These are phyloP conservation scores for Brettanomyces nanus DNA, from an alignment of 805 yeast species.

Conservation along the genomic window DNA sequence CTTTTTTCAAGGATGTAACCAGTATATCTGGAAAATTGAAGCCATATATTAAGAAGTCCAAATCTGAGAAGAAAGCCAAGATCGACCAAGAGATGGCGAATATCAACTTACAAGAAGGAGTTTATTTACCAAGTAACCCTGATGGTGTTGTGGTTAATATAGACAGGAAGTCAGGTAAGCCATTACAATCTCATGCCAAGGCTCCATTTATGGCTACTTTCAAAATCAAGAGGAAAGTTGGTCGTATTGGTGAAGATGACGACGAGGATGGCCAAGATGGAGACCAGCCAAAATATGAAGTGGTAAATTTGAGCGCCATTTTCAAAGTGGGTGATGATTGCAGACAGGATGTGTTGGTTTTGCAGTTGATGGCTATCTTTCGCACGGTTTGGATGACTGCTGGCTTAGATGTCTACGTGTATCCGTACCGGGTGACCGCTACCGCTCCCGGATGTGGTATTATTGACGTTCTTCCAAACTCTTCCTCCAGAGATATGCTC, in stretches of 20 bases:
- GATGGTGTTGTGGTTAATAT: slow-evolving; percentile 92
- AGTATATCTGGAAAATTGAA: slow-evolving; percentile 89
- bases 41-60: slow-evolving; percentile 88
- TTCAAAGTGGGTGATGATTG: slow-evolving; percentile 99
- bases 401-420: slow-evolving; percentile 86
- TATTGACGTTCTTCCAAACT: slow-evolving; percentile 92
- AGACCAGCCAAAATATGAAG: slow-evolving; percentile 10
- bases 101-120: slow-evolving; percentile 69
- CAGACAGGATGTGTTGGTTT: slow-evolving; percentile 91
- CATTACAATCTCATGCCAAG: slow-evolving; percentile 95
- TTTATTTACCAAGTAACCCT: slow-evolving; percentile 92
- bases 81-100: slow-evolving; percentile 92
- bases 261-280: slow-evolving; percentile 27
- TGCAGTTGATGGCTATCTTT: slow-evolving; percentile 87
- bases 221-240: slow-evolving; percentile 49
- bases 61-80: slow-evolving; percentile 92
- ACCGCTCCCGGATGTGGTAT: slow-evolving; percentile 99
- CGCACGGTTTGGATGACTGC: slow-evolving; percentile 81
- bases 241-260: neutral
- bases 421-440: slow-evolving; percentile 93
- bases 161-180: slow-evolving; percentile 85
- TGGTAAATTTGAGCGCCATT: slow-evolving; percentile 73
- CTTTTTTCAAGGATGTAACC: slow-evolving; percentile 86
- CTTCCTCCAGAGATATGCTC: slow-evolving; percentile 94
- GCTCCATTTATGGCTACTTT: slow-evolving; percentile 98